These are phyloP conservation scores for Podospora anserina DNA, from an alignment of 495 filamentous ascomycete genomes.

Conservation along the genomic window DNA sequence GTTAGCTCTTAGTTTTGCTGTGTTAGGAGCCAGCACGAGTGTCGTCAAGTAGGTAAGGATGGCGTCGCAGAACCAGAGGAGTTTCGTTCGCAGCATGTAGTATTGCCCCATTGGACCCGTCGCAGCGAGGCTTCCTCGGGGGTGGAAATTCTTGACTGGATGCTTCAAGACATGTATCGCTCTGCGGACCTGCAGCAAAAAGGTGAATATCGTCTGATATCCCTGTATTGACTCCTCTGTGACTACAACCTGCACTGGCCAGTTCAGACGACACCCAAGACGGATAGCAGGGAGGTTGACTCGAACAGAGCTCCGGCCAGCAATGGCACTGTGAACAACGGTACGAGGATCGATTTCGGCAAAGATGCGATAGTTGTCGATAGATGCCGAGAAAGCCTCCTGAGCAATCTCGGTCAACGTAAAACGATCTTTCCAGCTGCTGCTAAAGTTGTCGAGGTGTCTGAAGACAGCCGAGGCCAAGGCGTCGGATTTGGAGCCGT, in stretches of 20 bases:
- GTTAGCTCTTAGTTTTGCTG: constrained; percentile 46
- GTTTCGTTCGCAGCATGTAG: constrained; percentile 63
- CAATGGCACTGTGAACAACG: constrained; percentile 31
- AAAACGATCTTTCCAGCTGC: constrained; percentile 78
- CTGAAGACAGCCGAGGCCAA: constrained; percentile 73
- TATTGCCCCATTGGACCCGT: constrained; percentile 43
- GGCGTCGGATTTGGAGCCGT: constrained; percentile 59
- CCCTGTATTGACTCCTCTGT: constrained; percentile 54
- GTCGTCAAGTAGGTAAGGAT: constrained; percentile 72
- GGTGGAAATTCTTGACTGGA: constrained; percentile 43
- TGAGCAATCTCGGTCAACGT: constrained; percentile 76
- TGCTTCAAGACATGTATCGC: constrained; percentile 66
- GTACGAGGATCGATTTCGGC: constrained; percentile 48
- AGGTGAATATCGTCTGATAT: constrained; percentile 69
- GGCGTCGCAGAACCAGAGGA: constrained; percentile 76
- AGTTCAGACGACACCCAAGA: constrained; percentile 65
- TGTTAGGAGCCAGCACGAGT: constrained; percentile 62
- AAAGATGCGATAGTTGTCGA: constrained; percentile 59
- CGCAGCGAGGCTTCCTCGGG: constrained; percentile 15
- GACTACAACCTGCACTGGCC: constrained; percentile 84
- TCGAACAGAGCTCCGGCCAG: constrained; percentile 44
- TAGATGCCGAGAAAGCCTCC: constrained; percentile 56
- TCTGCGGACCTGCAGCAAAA: constrained; percentile 74
- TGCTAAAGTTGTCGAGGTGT: constrained; percentile 63
- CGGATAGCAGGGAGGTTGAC: constrained; percentile 53